Conservation (phyloP, 768 basidiomycete species). For the Tulasnella sp. region DNA sequence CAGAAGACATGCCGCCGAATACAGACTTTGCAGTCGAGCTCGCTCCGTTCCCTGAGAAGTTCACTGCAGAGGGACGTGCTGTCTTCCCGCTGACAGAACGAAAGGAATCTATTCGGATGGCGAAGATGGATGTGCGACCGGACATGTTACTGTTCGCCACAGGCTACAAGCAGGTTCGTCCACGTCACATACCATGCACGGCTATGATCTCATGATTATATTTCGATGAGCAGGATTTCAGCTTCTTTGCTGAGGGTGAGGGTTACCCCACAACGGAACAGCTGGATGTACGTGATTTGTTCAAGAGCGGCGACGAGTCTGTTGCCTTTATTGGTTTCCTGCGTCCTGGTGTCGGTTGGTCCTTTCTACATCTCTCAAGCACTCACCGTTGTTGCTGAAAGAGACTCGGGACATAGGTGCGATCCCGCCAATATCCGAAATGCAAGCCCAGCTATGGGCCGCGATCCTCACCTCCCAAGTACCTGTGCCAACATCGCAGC, state of each 20-base stretch:
- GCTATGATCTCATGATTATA: neutral
- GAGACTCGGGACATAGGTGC: conserved; percentile 31
- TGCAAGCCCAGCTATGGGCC: conserved; percentile 50
- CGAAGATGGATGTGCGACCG: conserved; percentile 32
- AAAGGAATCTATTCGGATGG: conserved; percentile 37
- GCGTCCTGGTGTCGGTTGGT: conserved; percentile 44
- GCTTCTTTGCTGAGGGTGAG: conserved; percentile 30
- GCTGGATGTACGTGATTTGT: conserved; percentile 36
- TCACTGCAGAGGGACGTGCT: conserved; percentile 34
- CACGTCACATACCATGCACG: neutral
- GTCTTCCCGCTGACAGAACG: conserved; percentile 35
- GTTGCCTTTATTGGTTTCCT: conserved; percentile 49
- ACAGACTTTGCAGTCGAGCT: conserved; percentile 39
- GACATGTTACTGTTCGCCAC: conserved; percentile 41
- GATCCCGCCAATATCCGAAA: conserved; percentile 48
- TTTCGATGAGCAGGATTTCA: conserved; percentile 30
- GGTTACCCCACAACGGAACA: conserved; percentile 34
- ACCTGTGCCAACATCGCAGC: conserved; percentile 32
- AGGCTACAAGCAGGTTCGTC: conserved; percentile 29
- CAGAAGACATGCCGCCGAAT: conserved; percentile 36
- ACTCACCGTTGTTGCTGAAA: neutral
- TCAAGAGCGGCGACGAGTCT: conserved; percentile 33
- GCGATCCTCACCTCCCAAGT: conserved; percentile 36
- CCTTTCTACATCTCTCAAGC: neutral
- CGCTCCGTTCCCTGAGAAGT: conserved; percentile 43